Base-by-base conservation (phyloP, 805 yeast species). In the Debaryomyces maramus region DNA sequence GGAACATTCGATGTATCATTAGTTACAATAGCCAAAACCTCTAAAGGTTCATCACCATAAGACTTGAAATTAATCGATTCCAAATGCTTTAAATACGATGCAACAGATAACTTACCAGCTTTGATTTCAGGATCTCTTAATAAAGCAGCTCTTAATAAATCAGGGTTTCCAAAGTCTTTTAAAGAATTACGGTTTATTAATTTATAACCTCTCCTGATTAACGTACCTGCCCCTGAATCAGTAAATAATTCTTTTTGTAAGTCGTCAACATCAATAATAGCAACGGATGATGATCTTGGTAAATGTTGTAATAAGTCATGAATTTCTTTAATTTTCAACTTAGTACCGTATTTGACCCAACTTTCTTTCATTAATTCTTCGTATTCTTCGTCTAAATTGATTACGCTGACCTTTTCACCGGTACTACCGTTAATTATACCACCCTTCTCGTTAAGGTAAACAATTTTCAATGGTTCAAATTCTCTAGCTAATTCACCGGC, bases 261-360 rank as follows among this genome's bases (percentile, higher is more conserved):
- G 61, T 93, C 97, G 55, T 87, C 80, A 32, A 93, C 97, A 51
- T 91, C 87, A 55, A 93, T 93, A 61, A 93, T 93, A 32, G 99
- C 99, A 35, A 93, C 99, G 4, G 97, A 89, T 0, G 97, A 89
- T 3, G 97, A 88, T 64, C 98, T 83, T 44, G 99, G 99, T 61
- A 93, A 77, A 61, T 85, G 90, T 69, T 87, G 91, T 60, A 93
- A 78, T 59, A 93, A 77, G 56, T 93, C 99, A 65, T 88, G 89
- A 65, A 93, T 93, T 68, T 93, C 98, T 65, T 85, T 90, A 63
- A 93, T 91, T 73, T 93, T 93, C 63, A 93, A 77, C 70, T 93
- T 93, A 45, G 99, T 93, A 52, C 99, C 99, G 65, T 91, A 93
- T 65, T 93, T 91, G 53, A 93, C 98, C 99, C 99, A 93, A 21